Conservation (phyloP, 2,329 filamentous ascomycete species). For the Periconia digitata region DNA sequence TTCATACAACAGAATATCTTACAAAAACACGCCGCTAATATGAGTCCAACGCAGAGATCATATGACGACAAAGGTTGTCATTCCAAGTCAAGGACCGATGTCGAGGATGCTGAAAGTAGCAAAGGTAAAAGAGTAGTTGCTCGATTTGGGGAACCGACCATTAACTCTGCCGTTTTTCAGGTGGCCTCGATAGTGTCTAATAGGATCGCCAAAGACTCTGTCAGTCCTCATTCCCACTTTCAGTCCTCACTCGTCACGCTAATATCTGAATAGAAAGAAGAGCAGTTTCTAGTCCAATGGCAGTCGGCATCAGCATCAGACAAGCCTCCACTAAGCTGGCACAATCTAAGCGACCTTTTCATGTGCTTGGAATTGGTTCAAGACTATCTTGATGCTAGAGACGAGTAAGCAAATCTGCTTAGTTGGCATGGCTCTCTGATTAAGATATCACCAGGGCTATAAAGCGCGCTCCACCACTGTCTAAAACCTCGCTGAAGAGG, state of each 20-base stretch:
- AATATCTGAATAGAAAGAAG: constrained; percentile 32
- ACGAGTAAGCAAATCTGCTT: constrained; percentile 22
- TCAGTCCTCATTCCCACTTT: constrained; percentile 16
- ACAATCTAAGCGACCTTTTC: constrained; percentile 43
- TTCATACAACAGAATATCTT: background rate
- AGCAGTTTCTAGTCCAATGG: constrained; percentile 50
- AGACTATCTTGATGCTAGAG: constrained; percentile 41
- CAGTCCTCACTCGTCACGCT: constrained; percentile 23
- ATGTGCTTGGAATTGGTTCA: constrained; percentile 46
- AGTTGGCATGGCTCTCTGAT: no score
- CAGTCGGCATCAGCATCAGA: constrained; percentile 11
- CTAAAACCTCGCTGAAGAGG: no score
- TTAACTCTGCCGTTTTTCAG: no score
- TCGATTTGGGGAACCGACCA: no score
- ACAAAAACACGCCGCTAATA: constrained; percentile 7
- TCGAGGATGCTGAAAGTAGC: no score
- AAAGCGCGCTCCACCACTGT: no score
- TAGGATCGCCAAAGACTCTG: constrained; percentile 30
- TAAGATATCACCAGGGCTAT: no score
- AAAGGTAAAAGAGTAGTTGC: no score
- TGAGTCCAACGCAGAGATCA: background rate
- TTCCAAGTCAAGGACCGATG: no score
- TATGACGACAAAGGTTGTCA: constrained; percentile 34
- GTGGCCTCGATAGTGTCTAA: no score
- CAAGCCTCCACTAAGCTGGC: constrained; percentile 45